These are phyloP conservation scores for Cyberlindnera subsufficiens DNA, from an alignment of 805 yeast genomes.

Conservation along the genomic window DNA sequence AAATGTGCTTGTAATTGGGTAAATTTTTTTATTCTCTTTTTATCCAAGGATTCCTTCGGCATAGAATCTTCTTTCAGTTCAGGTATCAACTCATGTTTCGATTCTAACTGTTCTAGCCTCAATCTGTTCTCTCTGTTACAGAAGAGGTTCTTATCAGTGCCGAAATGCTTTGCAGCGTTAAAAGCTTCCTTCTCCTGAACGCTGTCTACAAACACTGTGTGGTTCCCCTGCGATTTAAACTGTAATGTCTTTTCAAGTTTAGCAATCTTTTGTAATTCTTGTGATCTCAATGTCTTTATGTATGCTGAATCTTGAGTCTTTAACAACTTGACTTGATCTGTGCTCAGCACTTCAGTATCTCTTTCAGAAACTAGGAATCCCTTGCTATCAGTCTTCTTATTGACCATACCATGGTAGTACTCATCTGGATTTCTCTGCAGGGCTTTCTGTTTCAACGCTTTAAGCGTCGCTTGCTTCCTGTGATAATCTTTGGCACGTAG, in stretches of 20 bases:
- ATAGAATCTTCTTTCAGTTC: slow-evolving; percentile 23
- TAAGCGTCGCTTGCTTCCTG: slow-evolving; percentile 52
- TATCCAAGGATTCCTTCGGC: slow-evolving; percentile 35
- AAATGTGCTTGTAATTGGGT: slow-evolving; percentile 56
- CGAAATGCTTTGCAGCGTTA: slow-evolving; percentile 58
- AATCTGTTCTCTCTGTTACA: slow-evolving; percentile 67
- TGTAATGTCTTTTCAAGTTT: slow-evolving; percentile 39
- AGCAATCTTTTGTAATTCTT: slow-evolving; percentile 61
- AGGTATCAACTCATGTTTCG: slow-evolving; percentile 25
- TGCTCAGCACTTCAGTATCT: slow-evolving; percentile 51
- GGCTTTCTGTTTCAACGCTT: slow-evolving; percentile 69
- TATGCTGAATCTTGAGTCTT: slow-evolving; percentile 91
- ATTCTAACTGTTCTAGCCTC: slow-evolving; percentile 51
- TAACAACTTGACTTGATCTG: slow-evolving; percentile 74
- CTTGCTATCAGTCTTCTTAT: slow-evolving; percentile 54
- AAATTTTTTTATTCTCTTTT: slow-evolving; percentile 56
- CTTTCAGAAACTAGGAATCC: slow-evolving; percentile 69
- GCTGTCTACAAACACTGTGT: slow-evolving; percentile 78
- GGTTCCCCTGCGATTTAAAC: slow-evolving; percentile 61
- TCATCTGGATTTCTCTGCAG: slow-evolving; percentile 85
- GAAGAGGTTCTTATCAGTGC: slow-evolving; percentile 62
- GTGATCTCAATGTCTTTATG: slow-evolving; percentile 66
- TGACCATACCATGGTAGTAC: slow-evolving; percentile 90
- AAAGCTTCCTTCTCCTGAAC: slow-evolving; percentile 50
- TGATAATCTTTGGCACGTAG: slow-evolving; percentile 66